Base-by-base conservation (phyloP, 805 yeast species). In the Candida qinlingensis region DNA sequence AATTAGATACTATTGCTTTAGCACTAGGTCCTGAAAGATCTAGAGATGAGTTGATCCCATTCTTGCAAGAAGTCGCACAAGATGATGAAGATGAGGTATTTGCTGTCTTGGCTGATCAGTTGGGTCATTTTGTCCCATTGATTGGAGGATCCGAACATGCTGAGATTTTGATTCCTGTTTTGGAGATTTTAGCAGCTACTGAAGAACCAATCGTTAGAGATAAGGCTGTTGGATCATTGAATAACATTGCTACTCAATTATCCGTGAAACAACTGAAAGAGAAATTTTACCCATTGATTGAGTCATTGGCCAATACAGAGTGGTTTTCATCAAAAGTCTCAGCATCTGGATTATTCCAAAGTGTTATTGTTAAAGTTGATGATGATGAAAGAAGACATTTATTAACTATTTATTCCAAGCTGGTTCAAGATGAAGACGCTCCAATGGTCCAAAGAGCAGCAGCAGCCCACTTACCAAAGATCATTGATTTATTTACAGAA, bases 51-150 rank as follows among this genome's bases (percentile, higher is more conserved):
- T 76, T 94, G 62, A 74, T 94, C 46, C 97, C 98, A 36, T 94
- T 92, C 61, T 75, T 94, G 53, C 88, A 84, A 56, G 79, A 74
- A 46, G 94, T 85, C 28, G 89, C 91, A 8, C 94, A 87, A 56
- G 99, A 94, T 60, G 99, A 95, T 65, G 99, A 94, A 69, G 99
- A 94, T 68, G 99, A 94, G 69, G 96, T 94, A 6, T 85, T 92
- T 68, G 88, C 97, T 2, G 92, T 90, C 25, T 76, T 95, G 54
- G 97, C 97, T 4, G 88, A 85, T 58, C 92, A 91, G 72, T 71
- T 94, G 58, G 96, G 96, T 42, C 79, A 80, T 49, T 92, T 94
- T 65, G 81, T 90, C 35, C 96, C 97, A 5, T 79, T 81, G 51
- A 81, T 94, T 49, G 99, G 99, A 42, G 99, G 99, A 49, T 57